Percentiles rank a stretch among this genome's conserved stretches.
Conservation (phyloP, 2,329 filamentous ascomycete species). For the Nothophaeocryptopus gaeumannii region DNA sequence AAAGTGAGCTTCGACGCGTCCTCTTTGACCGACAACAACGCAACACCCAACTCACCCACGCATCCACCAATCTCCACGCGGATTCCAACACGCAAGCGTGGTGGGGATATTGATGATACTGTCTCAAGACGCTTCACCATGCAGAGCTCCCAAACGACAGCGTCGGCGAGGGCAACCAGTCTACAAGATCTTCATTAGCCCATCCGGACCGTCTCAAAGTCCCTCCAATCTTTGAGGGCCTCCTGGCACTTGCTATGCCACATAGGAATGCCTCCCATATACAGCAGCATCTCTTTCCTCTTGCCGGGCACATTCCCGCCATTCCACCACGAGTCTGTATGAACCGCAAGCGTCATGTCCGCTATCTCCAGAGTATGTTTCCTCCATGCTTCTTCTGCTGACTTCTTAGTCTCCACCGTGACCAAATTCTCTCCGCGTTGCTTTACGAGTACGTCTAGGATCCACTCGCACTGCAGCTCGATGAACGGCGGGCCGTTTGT, state of each 20-base stretch:
- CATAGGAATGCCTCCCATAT: conserved; percentile 15
- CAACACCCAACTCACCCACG: too few species aligned
- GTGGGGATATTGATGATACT: too few species aligned
- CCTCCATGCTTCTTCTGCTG: conserved; percentile 43
- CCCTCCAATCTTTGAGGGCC: conserved; percentile 11
- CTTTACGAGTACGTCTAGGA: conserved; percentile 43
- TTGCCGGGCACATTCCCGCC: conserved; percentile 46
- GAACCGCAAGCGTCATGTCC: conserved; percentile 22
- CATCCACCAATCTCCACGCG: too few species aligned
- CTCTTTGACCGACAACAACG: too few species aligned
- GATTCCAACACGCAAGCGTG: too few species aligned
- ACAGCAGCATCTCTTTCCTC: conserved; percentile 39
- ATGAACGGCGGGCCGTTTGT: conserved; percentile 47
- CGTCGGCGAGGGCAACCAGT: too few species aligned
- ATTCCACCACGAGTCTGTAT: conserved; percentile 33
- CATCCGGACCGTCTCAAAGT: conserved; percentile 3
- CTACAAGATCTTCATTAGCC: too few species aligned
- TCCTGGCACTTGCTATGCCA: conserved; percentile 8
- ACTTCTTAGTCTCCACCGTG: conserved; percentile 40
- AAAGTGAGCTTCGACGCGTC: too few species aligned
- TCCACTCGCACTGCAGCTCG: conserved; percentile 47
- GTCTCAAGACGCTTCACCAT: too few species aligned
- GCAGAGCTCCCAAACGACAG: too few species aligned
- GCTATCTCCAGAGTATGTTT: conserved; percentile 22
- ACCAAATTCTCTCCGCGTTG: conserved; percentile 39